phyloP scores from a whole-genome alignment of 2,329 filamentous ascomycete genomes.

The Cucurbitaria berberidis region DNA sequence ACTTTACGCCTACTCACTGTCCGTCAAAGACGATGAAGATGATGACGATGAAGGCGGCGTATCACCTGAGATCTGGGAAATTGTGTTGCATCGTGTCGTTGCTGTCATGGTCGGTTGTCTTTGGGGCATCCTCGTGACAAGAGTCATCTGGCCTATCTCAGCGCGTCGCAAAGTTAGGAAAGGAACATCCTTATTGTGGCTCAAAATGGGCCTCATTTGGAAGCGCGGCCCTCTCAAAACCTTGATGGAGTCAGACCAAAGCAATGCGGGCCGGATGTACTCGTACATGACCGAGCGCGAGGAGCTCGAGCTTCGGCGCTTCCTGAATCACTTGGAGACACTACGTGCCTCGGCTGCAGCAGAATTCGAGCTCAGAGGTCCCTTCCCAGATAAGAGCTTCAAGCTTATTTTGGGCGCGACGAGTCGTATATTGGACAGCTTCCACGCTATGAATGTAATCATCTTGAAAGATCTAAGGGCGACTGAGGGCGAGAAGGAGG shows the following conservation, averaged over 20 bases:
- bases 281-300: constrained; percentile 89
- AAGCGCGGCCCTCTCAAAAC: constrained; percentile 86
- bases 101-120: constrained; percentile 85
- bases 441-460: constrained; percentile 95
- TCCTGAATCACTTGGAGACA: constrained; percentile 73
- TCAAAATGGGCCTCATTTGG: constrained; percentile 96
- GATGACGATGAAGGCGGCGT: constrained; percentile 84
- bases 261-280: constrained; percentile 13
- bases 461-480: constrained; percentile 79
- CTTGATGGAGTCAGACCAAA: constrained; percentile 56
- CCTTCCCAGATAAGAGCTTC: constrained; percentile 79
- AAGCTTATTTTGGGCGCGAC: constrained; percentile 79
- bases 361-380: constrained; percentile 87
- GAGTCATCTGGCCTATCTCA: constrained; percentile 91
- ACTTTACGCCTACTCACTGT: constrained; percentile 90
- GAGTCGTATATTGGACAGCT: constrained; percentile 84
- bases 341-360: constrained; percentile 75
- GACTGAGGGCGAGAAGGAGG: constrained; percentile 78
- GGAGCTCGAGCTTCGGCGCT: constrained; percentile 84
- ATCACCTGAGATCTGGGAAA: constrained; percentile 83
- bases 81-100: constrained; percentile 84
- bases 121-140: constrained; percentile 90
- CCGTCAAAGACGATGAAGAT: constrained; percentile 77
- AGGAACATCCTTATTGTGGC: constrained; percentile 86
- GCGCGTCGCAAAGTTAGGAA: constrained; percentile 87